phyloP scores from a whole-genome alignment of 306 rosid species.

The Dalbergia oliveri region DNA sequence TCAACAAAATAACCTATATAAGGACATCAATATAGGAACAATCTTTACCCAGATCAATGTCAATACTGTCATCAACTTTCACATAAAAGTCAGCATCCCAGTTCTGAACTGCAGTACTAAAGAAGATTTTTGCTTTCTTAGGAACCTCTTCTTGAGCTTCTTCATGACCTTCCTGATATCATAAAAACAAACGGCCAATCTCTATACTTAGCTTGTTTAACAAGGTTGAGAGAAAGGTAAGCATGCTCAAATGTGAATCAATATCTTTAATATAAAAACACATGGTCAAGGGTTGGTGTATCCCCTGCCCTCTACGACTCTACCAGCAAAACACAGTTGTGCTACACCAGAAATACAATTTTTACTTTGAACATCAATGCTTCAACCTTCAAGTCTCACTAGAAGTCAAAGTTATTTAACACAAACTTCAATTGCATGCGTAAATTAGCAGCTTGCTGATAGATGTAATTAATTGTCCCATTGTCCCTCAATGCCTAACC shows the following conservation, averaged over 20 bases:
- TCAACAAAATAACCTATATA: conserved; percentile 32
- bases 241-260: conserved; percentile 37
- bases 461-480: conserved; percentile 27
- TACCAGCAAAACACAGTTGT: background rate
- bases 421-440: background rate
- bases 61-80: conserved; percentile 86
- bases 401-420: conserved; percentile 23
- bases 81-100: conserved; percentile 99
- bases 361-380: conserved; percentile 23
- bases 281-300: background rate
- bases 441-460: conserved; percentile 36
- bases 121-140: conserved; percentile 88
- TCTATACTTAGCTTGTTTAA: conserved; percentile 30
- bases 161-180: conserved; percentile 91
- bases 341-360: background rate
- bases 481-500: conserved; percentile 18
- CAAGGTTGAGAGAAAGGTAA: conserved; percentile 17
- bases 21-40: conserved; percentile 23
- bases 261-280: conserved; percentile 22
- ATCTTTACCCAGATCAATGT: conserved; percentile 85
- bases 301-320: background rate
- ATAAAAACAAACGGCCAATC: conserved; percentile 47
- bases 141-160: conserved; percentile 98
- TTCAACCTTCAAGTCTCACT: conserved; percentile 7
- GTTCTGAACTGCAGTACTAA: conserved; percentile 90